Evolutionary conservation across 352 stramenopile genomes (phyloP), one percentile per base, ranked within the genome.

Genomic region (Elongisporangium anandrum): DNA sequence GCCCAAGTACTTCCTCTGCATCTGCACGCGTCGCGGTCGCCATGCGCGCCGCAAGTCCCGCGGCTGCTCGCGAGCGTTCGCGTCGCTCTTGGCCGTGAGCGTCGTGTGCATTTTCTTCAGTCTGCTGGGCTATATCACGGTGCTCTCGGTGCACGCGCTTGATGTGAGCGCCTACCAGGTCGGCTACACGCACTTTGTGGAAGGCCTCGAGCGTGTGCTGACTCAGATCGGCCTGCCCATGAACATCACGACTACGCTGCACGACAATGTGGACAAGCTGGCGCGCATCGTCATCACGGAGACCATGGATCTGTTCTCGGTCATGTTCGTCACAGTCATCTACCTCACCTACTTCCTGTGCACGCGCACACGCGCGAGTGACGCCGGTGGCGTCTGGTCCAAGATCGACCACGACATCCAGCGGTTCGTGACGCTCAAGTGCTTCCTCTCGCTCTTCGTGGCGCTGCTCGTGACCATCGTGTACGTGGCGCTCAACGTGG

Each of bases 331-430:
- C 58, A 95, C 86, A 26, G 81, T 94, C 38, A 95, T 95, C 66
- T 95, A 95, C 65, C 61, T 95, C 17, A 93, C 85, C 6, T 95
- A 95, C 68, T 95, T 95, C 66, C 61, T 95, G 19, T 92, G 82
- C 61, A 95, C 86, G 13, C 84, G 86, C 26, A 94, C 85, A 29
- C 82, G 86, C 54, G 86, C 85, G 17, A 88, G 84, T 61, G 86
- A 95, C 66, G 85, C 85, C 22, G 86, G 86, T 24, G 86, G 86
- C 20, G 86, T 92, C 8, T 95, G 86, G 86, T 92, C 86, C 59
- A 94, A 93, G 69, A 92, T 95, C 38, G 86, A 95, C 60, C 79
- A 92, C 57, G 86, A 95, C 51, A 93, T 95, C 56, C 86, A 95
- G 65, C 82, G 86, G 2, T 95, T 95, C 57, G 86, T 95, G 50